A percentile compares a stretch with the other conserved stretches of the same genome.
Conservation (phyloP, 2,329 filamentous ascomycete species). For the Penicillium sp. region DNA sequence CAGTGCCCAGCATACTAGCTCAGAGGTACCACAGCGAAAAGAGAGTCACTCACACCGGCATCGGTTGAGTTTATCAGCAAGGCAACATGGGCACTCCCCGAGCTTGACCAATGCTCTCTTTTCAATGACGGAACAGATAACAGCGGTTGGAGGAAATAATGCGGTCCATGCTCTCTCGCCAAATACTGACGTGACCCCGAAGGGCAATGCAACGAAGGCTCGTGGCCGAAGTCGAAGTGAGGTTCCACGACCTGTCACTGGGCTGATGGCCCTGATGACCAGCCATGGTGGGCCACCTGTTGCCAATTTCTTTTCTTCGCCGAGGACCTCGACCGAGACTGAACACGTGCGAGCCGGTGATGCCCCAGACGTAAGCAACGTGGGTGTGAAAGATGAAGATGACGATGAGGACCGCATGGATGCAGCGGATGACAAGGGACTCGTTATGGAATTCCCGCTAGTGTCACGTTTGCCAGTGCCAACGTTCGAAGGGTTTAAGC, state of each 20-base stretch:
- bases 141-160: constrained; percentile 51
- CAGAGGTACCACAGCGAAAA: constrained; percentile 27
- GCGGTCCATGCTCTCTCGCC: constrained; percentile 56
- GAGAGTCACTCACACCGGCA: constrained; percentile 37
- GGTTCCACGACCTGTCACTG: constrained; percentile 44
- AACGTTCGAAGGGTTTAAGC: constrained; percentile 72
- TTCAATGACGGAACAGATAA: constrained; percentile 47
- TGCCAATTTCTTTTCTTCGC: constrained; percentile 51
- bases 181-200: constrained; percentile 38
- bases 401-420: constrained; percentile 62
- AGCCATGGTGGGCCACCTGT: constrained; percentile 60
- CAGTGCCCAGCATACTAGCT: constrained; percentile 17
- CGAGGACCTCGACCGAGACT: constrained; percentile 21
- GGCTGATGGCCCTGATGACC: constrained; percentile 56
- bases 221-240: constrained; percentile 60
- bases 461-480: constrained; percentile 68
- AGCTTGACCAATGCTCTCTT: constrained; percentile 45
- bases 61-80: constrained; percentile 39
- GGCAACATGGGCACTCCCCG: constrained; percentile 34
- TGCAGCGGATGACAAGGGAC: constrained; percentile 55
- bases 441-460: constrained; percentile 62
- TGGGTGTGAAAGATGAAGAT: constrained; percentile 49
- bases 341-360: constrained; percentile 18
- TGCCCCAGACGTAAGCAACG: constrained; percentile 17
- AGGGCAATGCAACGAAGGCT: constrained; percentile 47